Conservation (phyloP, 768 basidiomycete species). For the Termitomyces sp. region DNA sequence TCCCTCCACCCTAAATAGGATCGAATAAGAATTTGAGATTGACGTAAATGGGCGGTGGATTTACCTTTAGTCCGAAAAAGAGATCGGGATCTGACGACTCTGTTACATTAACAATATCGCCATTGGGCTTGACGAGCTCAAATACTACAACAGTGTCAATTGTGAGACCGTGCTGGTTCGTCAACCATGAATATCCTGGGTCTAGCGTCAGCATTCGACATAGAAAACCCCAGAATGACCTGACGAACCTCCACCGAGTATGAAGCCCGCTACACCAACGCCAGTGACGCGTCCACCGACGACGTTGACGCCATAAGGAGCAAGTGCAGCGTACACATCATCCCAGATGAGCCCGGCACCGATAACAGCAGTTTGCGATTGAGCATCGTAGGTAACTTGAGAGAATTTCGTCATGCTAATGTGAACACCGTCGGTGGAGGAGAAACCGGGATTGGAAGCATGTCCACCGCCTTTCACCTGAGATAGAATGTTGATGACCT, state of each 20-base stretch:
- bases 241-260: conserved; percentile 52
- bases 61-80: conserved; percentile 39
- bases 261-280: conserved; percentile 56
- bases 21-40: background rate
- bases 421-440: conserved; percentile 56
- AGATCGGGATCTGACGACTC: conserved; percentile 29
- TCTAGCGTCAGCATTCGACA: conserved; percentile 22
- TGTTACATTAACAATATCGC: conserved; percentile 34
- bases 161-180: conserved; percentile 57
- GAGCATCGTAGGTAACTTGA: conserved; percentile 36
- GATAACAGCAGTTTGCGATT: conserved; percentile 34
- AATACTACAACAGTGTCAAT: conserved; percentile 50
- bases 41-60: background rate
- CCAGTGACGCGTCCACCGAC: conserved; percentile 57
- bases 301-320: conserved; percentile 46
- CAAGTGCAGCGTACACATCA: conserved; percentile 51
- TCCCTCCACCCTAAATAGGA: conserved; percentile 52
- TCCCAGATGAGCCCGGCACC: conserved; percentile 60
- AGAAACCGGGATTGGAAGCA: conserved; percentile 48
- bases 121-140: conserved; percentile 56
- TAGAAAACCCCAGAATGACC: conserved; percentile 27
- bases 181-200: conserved; percentile 58
- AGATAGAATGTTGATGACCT: background rate
- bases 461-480: conserved; percentile 65
- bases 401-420: conserved; percentile 51